Evolutionary conservation across 208 protist species (phyloP), one percentile per base, ranked within the genome.

Genomic region (Crithidia bombi): DNA sequence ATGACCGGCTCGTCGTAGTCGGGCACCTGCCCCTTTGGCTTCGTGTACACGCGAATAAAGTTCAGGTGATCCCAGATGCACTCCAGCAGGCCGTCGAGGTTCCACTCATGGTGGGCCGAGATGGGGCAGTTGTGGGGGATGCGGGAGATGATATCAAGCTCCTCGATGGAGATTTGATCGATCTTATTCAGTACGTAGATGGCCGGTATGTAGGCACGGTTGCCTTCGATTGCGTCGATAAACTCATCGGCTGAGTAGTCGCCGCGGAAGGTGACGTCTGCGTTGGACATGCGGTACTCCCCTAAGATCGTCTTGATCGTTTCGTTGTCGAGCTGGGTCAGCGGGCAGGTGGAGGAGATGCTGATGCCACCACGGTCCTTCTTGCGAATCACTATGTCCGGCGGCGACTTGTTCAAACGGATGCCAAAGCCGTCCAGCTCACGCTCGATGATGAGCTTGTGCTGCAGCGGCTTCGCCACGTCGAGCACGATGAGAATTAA

Each of bases 361-460:
- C 75, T 95, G 77, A 98, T 87, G 52, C 94, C 94, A 25, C 93
- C 93, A 25, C 87, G 85, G 30, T 97, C 93, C 77, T 98, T 99
- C 82, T 94, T 98, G 33, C 93, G 97, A 69, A 99, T 98, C 32
- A 75, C 83, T 47, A 99, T 99, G 43, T 98, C 88, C 12, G 98
- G 98, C 63, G 98, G 98, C 47, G 82, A 52, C 81, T 96, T 94
- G 89, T 99, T 99, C 15, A 99, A 78, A 3, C 98, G 91, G 74
- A 99, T 99, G 59, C 98, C 98, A 65, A 99, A 99, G 54, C 98
- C 98, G 81, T 99, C 98, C 32, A 99, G 69, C 87, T 99, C 98
- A 30, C 93, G 92, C 87, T 99, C 95, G 73, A 98, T 94, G 64
- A 97, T 97, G 17, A 95, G 85, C 78, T 98, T 97, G 77, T 97